Evolutionary conservation across 305 asterid species (phyloP), one percentile per base, ranked within the genome.

Genomic region (Solanum hybrid): DNA sequence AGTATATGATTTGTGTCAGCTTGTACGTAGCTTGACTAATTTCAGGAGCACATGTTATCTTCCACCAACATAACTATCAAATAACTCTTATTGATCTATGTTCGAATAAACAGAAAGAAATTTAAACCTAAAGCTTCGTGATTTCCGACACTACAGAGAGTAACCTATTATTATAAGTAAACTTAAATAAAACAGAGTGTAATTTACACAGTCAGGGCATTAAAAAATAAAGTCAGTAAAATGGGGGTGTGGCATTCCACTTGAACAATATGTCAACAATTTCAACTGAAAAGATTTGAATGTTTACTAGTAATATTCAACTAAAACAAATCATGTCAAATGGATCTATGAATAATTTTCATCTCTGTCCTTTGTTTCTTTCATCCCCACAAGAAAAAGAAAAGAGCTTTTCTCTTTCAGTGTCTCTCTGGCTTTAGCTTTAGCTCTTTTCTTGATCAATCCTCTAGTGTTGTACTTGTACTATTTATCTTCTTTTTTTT

Each of bases 301-400:
- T 2, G 77, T 56, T 60, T 71, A 26, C 16, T 85, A 56, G n/a
- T 85, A 79, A 85, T 66, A 20, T 32, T 85, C 82, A 77, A 85
- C 87, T 72, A 31, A 81, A 81, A 72, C 86, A 17, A 16, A 51
- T 77, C 75, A 46, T 27, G 75, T 22, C 51, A 85, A 85, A 85
- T 85, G 88, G 75, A 60, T 85, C 77, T n/a, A 20, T 85, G 88
- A 85, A 22, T 60, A 85, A 85, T 56, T 60, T 56, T 56, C 56
- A 56, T 27, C 78, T 77, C 40, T 75, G 32, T 40, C 17, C 24
- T 64, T 20, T 37, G 56, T 27, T 88, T 88, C 87, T 77, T 40
- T 91, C 86, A 88, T 42, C 89, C 89, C 91, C 90, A 89, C 91
- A 32, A n/a, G 29, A 10, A 85, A 85, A 85, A 60, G 51, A 85